Evolutionary conservation across 1,139 yeast species (phyloP), one percentile per base, ranked within the genome.

Genomic region (Wickerhamiella pararugosa): DNA sequence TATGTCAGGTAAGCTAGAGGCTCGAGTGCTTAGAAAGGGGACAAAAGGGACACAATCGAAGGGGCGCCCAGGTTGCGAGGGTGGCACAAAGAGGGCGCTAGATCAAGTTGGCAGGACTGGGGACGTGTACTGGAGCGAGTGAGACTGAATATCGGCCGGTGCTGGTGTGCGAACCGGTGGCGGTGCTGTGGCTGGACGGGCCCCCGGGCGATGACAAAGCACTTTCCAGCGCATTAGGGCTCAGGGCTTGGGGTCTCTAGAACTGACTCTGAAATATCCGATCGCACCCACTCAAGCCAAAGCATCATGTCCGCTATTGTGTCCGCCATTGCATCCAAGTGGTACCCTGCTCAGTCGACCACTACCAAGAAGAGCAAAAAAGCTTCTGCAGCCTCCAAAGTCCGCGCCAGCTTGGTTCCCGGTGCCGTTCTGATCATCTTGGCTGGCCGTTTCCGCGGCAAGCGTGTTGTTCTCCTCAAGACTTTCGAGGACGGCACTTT

Each of bases 401-500:
- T 90, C 71, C 90, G 97, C 71, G 77, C 94, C 64, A 82, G 97
- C 55, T 76, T 90, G 65, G 94, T 83, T 59, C 97, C 97, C 70
- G 98, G 98, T 70, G 82, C 98, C 65, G 96, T 90, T 61, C 77
- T 90, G 69, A 90, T 90, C 71, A 76, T 90, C 69, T 79, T 92
- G 70, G 97, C 98, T 64, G 98, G 99, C 69, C 87, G 96, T 74
- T 90, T 86, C 94, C 83, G 98, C 75, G 99, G 99, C 69, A 92
- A 90, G 86, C 90, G 99, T 76, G 98, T 90, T 62, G 97, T 90
- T 54, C 83, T 81, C 86, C 80, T 90, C 69, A 90, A 90, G 82
- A 73, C 80, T 72, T 79, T 92, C 67, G 97, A 86, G 74, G 98
- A 92, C 79, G 84, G 83, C 87, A 90, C 97, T 57, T 76, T 92